Percentiles rank a stretch among this genome's conserved stretches.
phyloP scores from a whole-genome alignment of 192 early-diverging fungal genomes.

The Podila minutissima region DNA sequence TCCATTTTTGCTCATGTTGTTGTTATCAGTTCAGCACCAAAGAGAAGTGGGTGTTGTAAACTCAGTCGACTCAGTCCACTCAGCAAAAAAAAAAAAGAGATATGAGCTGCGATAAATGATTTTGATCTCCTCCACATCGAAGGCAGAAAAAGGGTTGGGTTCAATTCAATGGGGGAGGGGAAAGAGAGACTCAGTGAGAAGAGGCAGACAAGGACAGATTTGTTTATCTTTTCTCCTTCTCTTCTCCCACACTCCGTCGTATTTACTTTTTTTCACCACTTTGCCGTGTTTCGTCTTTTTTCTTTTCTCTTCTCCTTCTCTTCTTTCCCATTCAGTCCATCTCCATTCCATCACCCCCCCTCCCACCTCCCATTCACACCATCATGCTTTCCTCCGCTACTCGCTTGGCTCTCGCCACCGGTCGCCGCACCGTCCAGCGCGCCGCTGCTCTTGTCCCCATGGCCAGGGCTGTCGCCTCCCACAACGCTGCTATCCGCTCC shows the following conservation, averaged over 20 bases:
- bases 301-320: constrained; percentile 1
- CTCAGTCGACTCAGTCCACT: no score
- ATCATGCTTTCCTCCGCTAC: constrained; percentile 47
- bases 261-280: no score
- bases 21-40: no score
- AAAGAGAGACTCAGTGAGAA: no score
- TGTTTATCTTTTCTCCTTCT: background rate
- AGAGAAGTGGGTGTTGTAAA: no score
- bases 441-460: constrained; percentile 40
- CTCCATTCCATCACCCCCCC: background rate
- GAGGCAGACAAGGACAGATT: background rate
- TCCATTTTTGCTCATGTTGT: no score
- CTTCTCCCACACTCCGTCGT: constrained; percentile 30
- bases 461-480: constrained; percentile 35
- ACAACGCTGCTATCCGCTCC: constrained; percentile 43
- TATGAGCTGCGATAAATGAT: constrained; percentile 4
- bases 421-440: constrained; percentile 44
- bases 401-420: constrained; percentile 33
- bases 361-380: background rate
- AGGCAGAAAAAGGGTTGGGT: constrained; percentile 5
- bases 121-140: constrained; percentile 2
- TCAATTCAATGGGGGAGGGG: background rate
- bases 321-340: constrained; percentile 3
- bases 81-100: background rate
- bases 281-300: background rate